Evolutionary conservation across 345 rosid species (phyloP), one percentile per base, ranked within the genome.

Genomic region (Clarkia xantiana): DNA sequence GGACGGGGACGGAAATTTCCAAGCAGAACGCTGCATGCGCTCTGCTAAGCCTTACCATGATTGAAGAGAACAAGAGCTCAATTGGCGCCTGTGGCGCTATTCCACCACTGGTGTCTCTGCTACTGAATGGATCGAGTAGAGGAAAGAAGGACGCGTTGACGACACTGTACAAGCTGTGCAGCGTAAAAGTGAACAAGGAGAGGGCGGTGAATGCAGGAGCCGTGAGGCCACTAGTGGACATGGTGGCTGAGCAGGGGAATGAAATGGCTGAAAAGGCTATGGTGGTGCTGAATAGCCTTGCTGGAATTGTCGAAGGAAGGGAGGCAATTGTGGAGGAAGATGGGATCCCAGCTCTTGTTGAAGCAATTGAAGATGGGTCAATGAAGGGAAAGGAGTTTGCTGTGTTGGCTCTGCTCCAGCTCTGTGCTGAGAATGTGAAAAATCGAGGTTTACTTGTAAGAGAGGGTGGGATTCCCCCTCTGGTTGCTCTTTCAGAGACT

Each of bases 131-230:
- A 2, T 77, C 96, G 38, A 89, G 71, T 38, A 70, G 97, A 55
- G 97, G 97, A 54, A 90, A 83, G 76, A 90, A 90, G 63, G 97
- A 90, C 47, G 97, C 97, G 9, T 89, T 94, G 0, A 86, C 97
- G 18, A 94, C 97, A 22, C 82, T 90, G 13, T 90, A 82, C 76
- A 90, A 90, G 62, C 67, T 90, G 69, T 86, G 97, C 66, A 86
- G 79, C 25, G 81, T 71, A 63, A 94, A 81, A 67, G 95, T 87
- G 52, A 90, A 90, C 81, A 90, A 90, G 62, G 95, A 87, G 39
- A 86, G 75, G 75, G 95, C 95, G 11, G 85, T 90, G 46, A 79
- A 94, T 48, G 94, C 95, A 16, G 91, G 97, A 47, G 62, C 58
- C 11, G 66, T 70, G 53, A 69, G 62, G 42, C 62, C 71, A 7